These are phyloP conservation scores for Lojkania enalia DNA, from an alignment of 2,329 filamentous ascomycete genomes.

Conservation along the genomic window DNA sequence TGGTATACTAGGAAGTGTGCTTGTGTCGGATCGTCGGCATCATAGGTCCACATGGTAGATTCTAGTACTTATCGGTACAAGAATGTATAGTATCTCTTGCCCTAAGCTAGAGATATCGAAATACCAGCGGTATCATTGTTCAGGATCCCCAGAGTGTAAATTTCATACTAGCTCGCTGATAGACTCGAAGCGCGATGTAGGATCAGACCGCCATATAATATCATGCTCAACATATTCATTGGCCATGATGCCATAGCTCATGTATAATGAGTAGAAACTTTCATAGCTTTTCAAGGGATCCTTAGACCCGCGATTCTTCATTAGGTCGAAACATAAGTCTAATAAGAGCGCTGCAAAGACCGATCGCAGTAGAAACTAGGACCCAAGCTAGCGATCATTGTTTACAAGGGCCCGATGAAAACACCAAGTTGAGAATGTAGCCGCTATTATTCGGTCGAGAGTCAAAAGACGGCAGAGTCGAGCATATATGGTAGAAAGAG, in stretches of 20 bases:
- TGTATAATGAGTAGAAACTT: constrained; percentile 46
- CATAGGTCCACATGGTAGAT: constrained; percentile 38
- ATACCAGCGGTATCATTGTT: constrained; percentile 47
- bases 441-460: background rate
- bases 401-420: constrained; percentile 74
- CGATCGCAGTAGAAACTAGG: constrained; percentile 51
- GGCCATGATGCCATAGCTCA: constrained; percentile 38
- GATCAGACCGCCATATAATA: constrained; percentile 44
- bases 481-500: background rate
- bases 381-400: constrained; percentile 76
- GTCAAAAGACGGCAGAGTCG: too few species aligned
- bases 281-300: too few species aligned
- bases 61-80: constrained; percentile 50
- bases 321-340: constrained; percentile 36
- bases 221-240: constrained; percentile 37
- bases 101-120: constrained; percentile 55
- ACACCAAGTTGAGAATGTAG: background rate
- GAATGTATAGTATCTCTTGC: constrained; percentile 56
- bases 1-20: background rate
- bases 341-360: constrained; percentile 40
- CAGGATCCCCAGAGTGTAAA: constrained; percentile 50
- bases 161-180: constrained; percentile 46
- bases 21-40: constrained; percentile 43
- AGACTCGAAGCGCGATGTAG: constrained; percentile 47
- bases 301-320: too few species aligned